Evolutionary conservation across 768 basidiomycete species (phyloP).

Genomic region (Tricholoma sp.): DNA sequence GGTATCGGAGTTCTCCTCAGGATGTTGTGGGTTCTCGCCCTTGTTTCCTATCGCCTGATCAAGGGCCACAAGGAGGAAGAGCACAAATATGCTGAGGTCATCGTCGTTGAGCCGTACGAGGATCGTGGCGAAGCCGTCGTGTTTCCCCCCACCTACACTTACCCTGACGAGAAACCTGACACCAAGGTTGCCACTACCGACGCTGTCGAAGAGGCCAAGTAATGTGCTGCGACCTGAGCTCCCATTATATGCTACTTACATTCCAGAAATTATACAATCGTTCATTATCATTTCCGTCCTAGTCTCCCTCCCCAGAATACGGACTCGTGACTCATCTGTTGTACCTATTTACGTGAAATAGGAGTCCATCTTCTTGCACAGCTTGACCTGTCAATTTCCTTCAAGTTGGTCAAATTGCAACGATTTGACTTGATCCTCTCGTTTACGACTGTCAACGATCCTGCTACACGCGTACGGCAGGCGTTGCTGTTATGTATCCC

Average conservation of each 20-base stretch:
- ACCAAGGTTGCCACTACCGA: not conserved
- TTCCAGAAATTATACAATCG: not conserved
- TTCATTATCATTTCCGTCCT: not conserved
- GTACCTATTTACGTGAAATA: too few species aligned
- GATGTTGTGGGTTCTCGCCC: conserved; percentile 70
- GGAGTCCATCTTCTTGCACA: too few species aligned
- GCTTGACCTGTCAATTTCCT: too few species aligned
- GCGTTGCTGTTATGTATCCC: too few species aligned
- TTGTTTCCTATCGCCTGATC: conserved; percentile 57
- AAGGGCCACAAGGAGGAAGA: conserved; percentile 37
- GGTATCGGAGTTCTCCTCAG: conserved; percentile 78
- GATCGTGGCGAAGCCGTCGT: conserved; percentile 43
- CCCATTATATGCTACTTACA: not conserved
- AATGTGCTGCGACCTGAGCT: not conserved
- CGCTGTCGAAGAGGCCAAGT: not conserved
- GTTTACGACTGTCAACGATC: too few species aligned
- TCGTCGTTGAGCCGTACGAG: conserved; percentile 39
- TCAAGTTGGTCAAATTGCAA: too few species aligned
- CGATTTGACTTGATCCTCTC: too few species aligned
- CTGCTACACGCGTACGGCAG: too few species aligned
- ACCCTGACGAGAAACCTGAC: conserved; percentile 44
- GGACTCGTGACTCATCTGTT: too few species aligned
- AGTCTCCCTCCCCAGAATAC: not conserved
- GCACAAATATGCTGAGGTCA: conserved; percentile 31
- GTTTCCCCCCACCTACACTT: conserved; percentile 53